Conservation (phyloP, 495 filamentous ascomycete species). For the Neurospora cerealis region DNA sequence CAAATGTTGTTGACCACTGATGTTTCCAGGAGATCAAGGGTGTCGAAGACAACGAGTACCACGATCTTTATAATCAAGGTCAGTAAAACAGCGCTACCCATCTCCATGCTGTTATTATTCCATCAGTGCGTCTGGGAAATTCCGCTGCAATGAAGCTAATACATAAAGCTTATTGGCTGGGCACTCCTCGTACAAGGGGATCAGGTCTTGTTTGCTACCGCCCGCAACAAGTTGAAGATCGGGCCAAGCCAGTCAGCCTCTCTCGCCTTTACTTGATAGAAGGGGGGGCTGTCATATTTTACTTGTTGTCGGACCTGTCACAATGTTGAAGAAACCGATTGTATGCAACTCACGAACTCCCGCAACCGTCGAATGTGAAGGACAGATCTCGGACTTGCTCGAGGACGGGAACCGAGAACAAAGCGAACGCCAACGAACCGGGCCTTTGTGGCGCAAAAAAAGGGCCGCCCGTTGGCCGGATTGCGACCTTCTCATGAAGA, state of each 20-base stretch:
- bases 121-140: neutral
- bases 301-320: neutral
- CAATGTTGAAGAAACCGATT: neutral
- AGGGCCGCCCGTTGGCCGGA: neutral
- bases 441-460: neutral
- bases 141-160: neutral
- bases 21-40: neutral
- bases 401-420: neutral
- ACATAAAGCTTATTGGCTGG: neutral
- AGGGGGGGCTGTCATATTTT: neutral
- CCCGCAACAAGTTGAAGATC: neutral
- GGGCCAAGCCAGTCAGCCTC: neutral
- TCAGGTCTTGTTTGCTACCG: neutral
- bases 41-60: neutral
- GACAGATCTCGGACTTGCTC: neutral
- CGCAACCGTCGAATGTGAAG: neutral
- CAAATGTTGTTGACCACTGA: neutral
- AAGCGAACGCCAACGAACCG: neutral
- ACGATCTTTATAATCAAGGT: neutral
- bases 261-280: neutral
- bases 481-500: neutral
- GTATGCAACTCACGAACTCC: neutral
- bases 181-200: neutral
- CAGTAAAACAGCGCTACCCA: neutral
- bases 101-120: neutral